A percentile compares a stretch with the other conserved stretches of the same genome.
Evolutionary conservation across 2,329 filamentous ascomycete genomes (phyloP).

Genomic region (Penicillium sp.): DNA sequence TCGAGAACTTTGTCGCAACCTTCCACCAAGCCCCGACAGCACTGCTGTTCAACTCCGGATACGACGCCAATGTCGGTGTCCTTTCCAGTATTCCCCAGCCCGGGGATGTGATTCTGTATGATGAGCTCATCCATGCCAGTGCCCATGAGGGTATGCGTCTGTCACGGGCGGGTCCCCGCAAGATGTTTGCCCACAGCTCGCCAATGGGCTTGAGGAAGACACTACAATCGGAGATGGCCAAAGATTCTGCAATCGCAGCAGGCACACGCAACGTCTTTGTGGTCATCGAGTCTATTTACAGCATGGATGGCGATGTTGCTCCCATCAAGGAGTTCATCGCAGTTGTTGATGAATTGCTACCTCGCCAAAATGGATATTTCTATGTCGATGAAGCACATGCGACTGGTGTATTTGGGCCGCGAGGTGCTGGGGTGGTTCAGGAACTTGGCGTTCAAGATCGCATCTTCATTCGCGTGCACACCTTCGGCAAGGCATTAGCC

Average conservation of each 20-base stretch:
- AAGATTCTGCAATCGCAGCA: slow-evolving; percentile 32
- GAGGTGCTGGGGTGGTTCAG: slow-evolving; percentile 52
- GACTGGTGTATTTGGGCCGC: slow-evolving; percentile 51
- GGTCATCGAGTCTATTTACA: slow-evolving; percentile 71
- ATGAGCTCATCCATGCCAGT: slow-evolving; percentile 75
- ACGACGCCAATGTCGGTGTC: slow-evolving; percentile 65
- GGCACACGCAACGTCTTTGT: slow-evolving; percentile 61
- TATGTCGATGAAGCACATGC: slow-evolving; percentile 59
- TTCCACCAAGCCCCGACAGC: slow-evolving; percentile 61
- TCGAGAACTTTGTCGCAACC: slow-evolving; percentile 57
- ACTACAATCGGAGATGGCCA: not conserved
- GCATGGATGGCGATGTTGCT: slow-evolving; percentile 77
- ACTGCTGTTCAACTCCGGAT: slow-evolving; percentile 64
- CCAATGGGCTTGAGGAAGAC: slow-evolving; percentile 1
- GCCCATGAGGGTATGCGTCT: slow-evolving; percentile 71
- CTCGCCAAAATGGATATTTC: slow-evolving; percentile 56
- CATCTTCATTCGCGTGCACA: slow-evolving; percentile 53
- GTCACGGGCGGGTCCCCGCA: slow-evolving; percentile 53
- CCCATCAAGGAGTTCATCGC: slow-evolving; percentile 62
- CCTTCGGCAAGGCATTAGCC: slow-evolving; percentile 55
- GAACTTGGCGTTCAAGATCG: slow-evolving; percentile 51
- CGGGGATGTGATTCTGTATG: slow-evolving; percentile 66
- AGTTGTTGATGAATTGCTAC: slow-evolving; percentile 57
- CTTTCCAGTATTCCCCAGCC: slow-evolving; percentile 60
- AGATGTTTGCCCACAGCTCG: slow-evolving; percentile 51